Conservation (phyloP, 192 early-diverging fungal species). For the Coemansia erecta region DNA sequence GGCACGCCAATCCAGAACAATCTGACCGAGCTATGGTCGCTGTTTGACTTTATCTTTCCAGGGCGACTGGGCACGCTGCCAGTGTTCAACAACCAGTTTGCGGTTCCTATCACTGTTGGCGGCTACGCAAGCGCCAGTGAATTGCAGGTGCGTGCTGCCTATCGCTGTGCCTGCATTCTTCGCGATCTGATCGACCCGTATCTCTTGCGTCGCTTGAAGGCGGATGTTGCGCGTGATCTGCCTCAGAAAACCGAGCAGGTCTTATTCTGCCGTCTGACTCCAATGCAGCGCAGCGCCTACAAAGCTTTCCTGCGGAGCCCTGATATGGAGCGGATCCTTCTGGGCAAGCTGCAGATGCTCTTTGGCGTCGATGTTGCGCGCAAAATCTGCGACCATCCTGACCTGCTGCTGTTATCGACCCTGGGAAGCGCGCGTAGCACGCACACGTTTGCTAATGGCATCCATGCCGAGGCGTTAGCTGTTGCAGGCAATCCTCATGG, state of each 20-base stretch:
- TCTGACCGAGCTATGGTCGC: constrained; percentile 75
- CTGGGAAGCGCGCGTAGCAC: constrained; percentile 19
- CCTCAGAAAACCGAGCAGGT: constrained; percentile 92
- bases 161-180: constrained; percentile 87
- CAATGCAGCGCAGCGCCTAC: constrained; percentile 71
- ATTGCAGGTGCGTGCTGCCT: constrained; percentile 89
- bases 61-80: constrained; percentile 64
- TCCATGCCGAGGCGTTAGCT: background rate
- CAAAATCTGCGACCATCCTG: constrained; percentile 98
- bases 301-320: constrained; percentile 66
- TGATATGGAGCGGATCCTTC: constrained; percentile 75
- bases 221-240: constrained; percentile 84
- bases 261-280: constrained; percentile 85
- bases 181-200: constrained; percentile 93
- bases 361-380: constrained; percentile 88
- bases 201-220: constrained; percentile 87
- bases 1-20: constrained; percentile 85
- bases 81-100: constrained; percentile 71
- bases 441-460: constrained; percentile 7
- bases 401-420: constrained; percentile 54
- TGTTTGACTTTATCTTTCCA: constrained; percentile 80
- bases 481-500: background rate
- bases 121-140: constrained; percentile 90
- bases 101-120: constrained; percentile 87
- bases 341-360: constrained; percentile 77